phyloP scores from a whole-genome alignment of 768 basidiomycete genomes.

The Xanthoconium stramineum region DNA sequence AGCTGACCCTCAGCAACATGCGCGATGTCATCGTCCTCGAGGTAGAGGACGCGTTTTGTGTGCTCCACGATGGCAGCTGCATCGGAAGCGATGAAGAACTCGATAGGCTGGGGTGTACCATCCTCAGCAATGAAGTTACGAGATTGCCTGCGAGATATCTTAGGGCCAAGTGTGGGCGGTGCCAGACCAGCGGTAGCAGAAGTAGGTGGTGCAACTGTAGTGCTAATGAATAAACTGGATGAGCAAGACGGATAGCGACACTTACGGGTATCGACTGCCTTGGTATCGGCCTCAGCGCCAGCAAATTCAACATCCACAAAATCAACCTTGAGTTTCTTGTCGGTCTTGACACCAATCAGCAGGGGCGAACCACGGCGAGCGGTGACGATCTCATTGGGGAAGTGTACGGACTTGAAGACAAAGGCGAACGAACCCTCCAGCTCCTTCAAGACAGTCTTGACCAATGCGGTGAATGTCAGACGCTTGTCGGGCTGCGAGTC shows the following conservation, averaged over 20 bases:
- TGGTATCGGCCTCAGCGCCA: slow-evolving; percentile 59
- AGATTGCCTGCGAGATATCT: slow-evolving; percentile 90
- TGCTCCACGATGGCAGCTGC: slow-evolving; percentile 96
- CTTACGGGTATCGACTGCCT: slow-evolving; percentile 42
- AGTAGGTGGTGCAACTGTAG: slow-evolving; percentile 43
- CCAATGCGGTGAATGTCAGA: slow-evolving; percentile 81
- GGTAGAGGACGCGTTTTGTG: slow-evolving; percentile 97
- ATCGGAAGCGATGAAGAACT: slow-evolving; percentile 99
- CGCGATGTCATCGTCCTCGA: slow-evolving; percentile 98
- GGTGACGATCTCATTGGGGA: slow-evolving; percentile 92
- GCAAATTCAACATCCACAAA: slow-evolving; percentile 98
- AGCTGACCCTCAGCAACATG: slow-evolving; percentile 96
- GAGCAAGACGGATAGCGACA: not conserved
- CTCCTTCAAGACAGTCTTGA: slow-evolving; percentile 96
- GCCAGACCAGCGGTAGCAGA: slow-evolving; percentile 64
- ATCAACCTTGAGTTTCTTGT: slow-evolving; percentile 99
- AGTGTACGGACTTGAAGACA: slow-evolving; percentile 96
- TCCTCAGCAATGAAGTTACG: slow-evolving; percentile 99
- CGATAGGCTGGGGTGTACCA: slow-evolving; percentile 97
- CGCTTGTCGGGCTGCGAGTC: slow-evolving; percentile 88
- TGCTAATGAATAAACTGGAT: not conserved
- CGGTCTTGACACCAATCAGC: slow-evolving; percentile 97
- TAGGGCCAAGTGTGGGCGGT: slow-evolving; percentile 57
- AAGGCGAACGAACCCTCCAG: slow-evolving; percentile 99
- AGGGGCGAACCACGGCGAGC: slow-evolving; percentile 97